Base-by-base conservation (phyloP, 352 stramenopile species). In the Lagenidium giganteum region DNA sequence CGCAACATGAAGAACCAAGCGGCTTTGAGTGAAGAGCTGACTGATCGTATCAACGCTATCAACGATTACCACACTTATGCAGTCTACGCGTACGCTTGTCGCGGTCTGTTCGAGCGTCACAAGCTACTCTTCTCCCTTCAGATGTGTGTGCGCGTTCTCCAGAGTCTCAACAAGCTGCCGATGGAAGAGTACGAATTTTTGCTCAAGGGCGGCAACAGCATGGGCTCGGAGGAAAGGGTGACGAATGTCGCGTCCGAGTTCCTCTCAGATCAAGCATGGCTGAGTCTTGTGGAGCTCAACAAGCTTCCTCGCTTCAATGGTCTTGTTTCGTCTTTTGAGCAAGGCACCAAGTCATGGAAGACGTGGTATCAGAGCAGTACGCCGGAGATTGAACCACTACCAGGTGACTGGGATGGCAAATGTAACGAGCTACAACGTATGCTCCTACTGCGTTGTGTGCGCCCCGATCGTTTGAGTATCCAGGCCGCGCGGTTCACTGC, bases 81-180 rank as follows among this genome's bases (percentile, higher is more conserved):
- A 6, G 88, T 98, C 17, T 98, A 98, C 39, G 79, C 83, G 25
- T 98, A 97, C 56, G 90, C 95, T 0, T 98, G 94, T 47, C 77
- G 93, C 12, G 95, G 91, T 11, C 73, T 98, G 1, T 98, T 98
- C 54, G 95, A 98, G 54, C 70, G 83, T 0, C 93, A 98, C 64
- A 98, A 98, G 52, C 64, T 98, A 4, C 64, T 98, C 0, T 97
- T 98, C 42, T 97, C 87, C 21, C 64, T 98, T 12, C 93, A 98
- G 47, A 94, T 97, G 63, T 97, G 86, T 40, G 79, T 96, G 12
- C 84, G 90, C 16, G 93, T 97, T 17, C 63, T 98, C 32, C 72
- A 95, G 52, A 94, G 77, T 32, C 54, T 95, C 8, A 79, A 90
- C 42, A 97, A 98, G 44, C 65, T 98, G 2, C 86, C 89, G 5